These are phyloP conservation scores for Punctularia strigosozonata DNA, from an alignment of 768 basidiomycete species.

Conservation along the genomic window DNA sequence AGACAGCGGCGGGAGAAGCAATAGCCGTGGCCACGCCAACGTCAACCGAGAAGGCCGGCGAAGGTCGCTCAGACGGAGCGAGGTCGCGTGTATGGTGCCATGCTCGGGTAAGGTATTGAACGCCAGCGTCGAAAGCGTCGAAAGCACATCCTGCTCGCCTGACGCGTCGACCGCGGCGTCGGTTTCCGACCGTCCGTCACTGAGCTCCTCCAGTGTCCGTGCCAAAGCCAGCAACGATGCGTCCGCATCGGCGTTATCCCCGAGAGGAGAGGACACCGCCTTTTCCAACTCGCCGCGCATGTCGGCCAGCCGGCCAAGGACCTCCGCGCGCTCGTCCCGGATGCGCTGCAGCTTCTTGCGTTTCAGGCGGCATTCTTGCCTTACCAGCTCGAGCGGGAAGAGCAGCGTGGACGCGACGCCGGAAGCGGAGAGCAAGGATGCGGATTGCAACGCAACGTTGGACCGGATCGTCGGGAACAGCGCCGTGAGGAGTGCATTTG, in stretches of 20 bases:
- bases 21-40: slow-evolving; percentile 70
- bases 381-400: slow-evolving; percentile 49
- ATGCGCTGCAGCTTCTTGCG: slow-evolving; percentile 46
- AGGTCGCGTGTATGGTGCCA: slow-evolving; percentile 18
- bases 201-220: not conserved
- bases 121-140: slow-evolving; percentile 16
- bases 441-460: too few relatives aligned
- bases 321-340: slow-evolving; percentile 56
- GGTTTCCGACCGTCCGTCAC: too few relatives aligned
- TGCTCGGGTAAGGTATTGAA: slow-evolving; percentile 17
- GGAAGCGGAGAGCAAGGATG: too few relatives aligned
- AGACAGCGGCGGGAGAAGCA: slow-evolving; percentile 63
- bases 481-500: slow-evolving; percentile 4
- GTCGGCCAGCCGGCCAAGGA: slow-evolving; percentile 49
- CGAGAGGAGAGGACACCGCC: slow-evolving; percentile 11
- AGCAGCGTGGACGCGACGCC: slow-evolving; percentile 20
- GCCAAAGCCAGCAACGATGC: slow-evolving; percentile 11
- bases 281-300: slow-evolving; percentile 35
- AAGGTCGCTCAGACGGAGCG: slow-evolving; percentile 27
- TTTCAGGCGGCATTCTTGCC: slow-evolving; percentile 57
- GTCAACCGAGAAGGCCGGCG: slow-evolving; percentile 57
- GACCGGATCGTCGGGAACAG: slow-evolving; percentile 9
- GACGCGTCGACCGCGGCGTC: not conserved
- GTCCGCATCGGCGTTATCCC: slow-evolving; percentile 7
- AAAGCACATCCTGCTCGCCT: slow-evolving; percentile 8